phyloP scores from a whole-genome alignment of 2,329 filamentous ascomycete species.

The Xylaria sp. region DNA sequence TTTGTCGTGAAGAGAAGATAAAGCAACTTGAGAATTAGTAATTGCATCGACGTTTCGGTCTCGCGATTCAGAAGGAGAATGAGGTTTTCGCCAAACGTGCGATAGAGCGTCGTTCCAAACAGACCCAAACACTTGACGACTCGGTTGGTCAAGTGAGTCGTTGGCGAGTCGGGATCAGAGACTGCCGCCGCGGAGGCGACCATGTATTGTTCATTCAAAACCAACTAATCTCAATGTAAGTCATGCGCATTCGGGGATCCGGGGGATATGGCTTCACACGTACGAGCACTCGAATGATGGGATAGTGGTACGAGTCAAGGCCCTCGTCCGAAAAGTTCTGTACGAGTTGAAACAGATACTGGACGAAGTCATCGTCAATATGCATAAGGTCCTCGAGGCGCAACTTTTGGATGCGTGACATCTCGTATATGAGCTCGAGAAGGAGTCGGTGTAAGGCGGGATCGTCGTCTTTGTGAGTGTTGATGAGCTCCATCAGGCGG shows the following conservation, averaged over 20 bases:
- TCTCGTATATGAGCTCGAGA: constrained; percentile 89
- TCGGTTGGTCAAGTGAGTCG: constrained; percentile 71
- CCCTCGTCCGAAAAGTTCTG: constrained; percentile 82
- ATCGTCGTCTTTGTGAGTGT: constrained; percentile 59
- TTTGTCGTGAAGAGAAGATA: constrained; percentile 93
- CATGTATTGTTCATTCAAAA: constrained; percentile 98
- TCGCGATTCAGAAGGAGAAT: constrained; percentile 93
- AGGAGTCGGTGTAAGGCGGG: constrained; percentile 71
- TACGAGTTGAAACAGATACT: constrained; percentile 78
- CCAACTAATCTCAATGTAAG: constrained; percentile 54
- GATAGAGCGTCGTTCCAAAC: constrained; percentile 70
- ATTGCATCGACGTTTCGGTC: constrained; percentile 86
- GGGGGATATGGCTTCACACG: constrained; percentile 32
- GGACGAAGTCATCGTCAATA: constrained; percentile 75
- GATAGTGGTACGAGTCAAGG: constrained; percentile 92
- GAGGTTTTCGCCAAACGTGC: constrained; percentile 96
- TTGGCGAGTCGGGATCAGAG: constrained; percentile 36
- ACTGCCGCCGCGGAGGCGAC: constrained; percentile 58
- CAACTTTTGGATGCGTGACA: constrained; percentile 85
- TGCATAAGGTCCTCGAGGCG: constrained; percentile 69
- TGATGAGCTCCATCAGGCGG: constrained; percentile 75
- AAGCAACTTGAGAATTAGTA: constrained; percentile 92
- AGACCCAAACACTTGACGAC: constrained; percentile 87
- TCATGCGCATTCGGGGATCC: neutral
- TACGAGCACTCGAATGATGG: constrained; percentile 87